Base-by-base conservation (phyloP, 306 rosid species). In the Hippophae gyantsensis region DNA sequence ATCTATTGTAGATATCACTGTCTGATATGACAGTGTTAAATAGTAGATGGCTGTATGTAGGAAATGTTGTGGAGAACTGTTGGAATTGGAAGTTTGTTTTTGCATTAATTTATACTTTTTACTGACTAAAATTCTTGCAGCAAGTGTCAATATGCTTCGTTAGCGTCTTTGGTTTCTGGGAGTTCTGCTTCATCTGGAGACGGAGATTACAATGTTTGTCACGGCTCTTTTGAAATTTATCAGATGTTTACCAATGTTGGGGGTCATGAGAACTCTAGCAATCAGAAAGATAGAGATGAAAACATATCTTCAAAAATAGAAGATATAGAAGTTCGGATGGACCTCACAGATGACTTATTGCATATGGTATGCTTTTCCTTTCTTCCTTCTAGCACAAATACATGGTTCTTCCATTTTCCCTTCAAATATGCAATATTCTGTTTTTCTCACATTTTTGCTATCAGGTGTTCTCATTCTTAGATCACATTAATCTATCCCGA, bases 381-480 rank as follows among this genome's bases (percentile, higher is more conserved):
- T 9, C 26, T 32, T 25, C 23, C 5, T 50, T n/a, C 23, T 18
- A 18, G 23, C 23, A 18, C 23, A 18, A 18, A 18, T 18, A 18
- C 23, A 18, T 18, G 23, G 23, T 18, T 18, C 45, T 10, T 27
- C 13, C 2, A 5, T 57, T 48, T 62, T 43, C 43, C 57, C 40
- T 53, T 41, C 18, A 51, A 42, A 54, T 48, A 7, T 18, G 9
- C 12, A 46, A 9, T 44, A 42, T 69, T 58, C 26, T 47, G 50
- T 52, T 62, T 55, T 41, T 70, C 54, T 42, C 57, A 61, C 41
- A 49, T 7, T 46, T 43, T 9, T 57, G 18, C 54, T 42, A 60
- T 65, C 73, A 93, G 99, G 99, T 93, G 26, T 93, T 93, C 78
- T 93, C 99, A 48, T 93, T 93, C 86, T 71, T 93, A 80, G 95